Conservation (phyloP, 352 stramenopile species). For the Blastocystis hominis region DNA sequence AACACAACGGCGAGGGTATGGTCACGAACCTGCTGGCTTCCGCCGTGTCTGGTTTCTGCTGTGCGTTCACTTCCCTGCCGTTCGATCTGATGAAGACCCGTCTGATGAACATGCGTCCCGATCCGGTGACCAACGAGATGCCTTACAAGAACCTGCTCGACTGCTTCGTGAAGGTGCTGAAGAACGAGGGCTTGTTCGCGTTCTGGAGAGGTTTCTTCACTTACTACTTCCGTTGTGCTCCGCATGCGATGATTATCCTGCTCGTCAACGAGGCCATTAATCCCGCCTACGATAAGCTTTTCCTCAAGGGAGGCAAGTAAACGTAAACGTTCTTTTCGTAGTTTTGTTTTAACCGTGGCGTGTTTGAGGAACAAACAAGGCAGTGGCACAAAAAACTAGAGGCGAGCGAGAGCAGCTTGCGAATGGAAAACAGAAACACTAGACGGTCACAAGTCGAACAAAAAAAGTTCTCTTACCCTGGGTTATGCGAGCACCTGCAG, state of each 20-base stretch:
- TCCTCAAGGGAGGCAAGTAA: background rate
- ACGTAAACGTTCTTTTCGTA: background rate
- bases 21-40: constrained; percentile 81
- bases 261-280: constrained; percentile 79
- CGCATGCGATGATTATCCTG: constrained; percentile 98
- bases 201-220: constrained; percentile 93
- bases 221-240: constrained; percentile 93
- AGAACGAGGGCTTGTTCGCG: constrained; percentile 83
- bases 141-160: constrained; percentile 88
- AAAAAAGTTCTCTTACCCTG: background rate
- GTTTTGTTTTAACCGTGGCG: background rate
- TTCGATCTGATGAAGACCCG: constrained; percentile 97
- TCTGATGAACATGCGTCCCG: constrained; percentile 90
- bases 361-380: constrained; percentile 37
- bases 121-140: constrained; percentile 76
- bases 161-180: constrained; percentile 83
- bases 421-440: constrained; percentile 1
- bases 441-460: background rate
- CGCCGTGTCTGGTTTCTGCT: constrained; percentile 88
- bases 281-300: constrained; percentile 23
- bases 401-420: constrained; percentile 2
- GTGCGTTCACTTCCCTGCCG: constrained; percentile 88
- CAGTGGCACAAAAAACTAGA: background rate
- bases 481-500: constrained; percentile 22
- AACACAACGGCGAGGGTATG: constrained; percentile 43